Evolutionary conservation across 768 basidiomycete genomes (phyloP), one percentile per base, ranked within the genome.

Genomic region (Trametes gibbosa): DNA sequence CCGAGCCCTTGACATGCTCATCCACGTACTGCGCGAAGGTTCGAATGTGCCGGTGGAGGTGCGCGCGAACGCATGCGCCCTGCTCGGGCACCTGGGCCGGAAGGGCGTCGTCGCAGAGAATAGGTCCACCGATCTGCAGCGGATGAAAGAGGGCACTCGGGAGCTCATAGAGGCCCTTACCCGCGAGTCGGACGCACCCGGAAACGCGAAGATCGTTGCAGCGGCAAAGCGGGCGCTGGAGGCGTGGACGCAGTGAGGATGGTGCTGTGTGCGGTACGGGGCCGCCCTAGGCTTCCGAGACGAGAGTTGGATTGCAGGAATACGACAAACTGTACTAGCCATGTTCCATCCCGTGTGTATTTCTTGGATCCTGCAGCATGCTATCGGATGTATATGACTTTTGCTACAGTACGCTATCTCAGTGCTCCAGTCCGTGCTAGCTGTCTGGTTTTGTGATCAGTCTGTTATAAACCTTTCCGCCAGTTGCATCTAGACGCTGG

Each of bases 61-160:
- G 57, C 83, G 90, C 47, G 76, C 83, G 25, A 94, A 94, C 65
- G 81, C 84, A 17, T 92, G 90, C 68, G 81, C 86, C 7, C 78
- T 94, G 59, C 72, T 94, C 25, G 77, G 82, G 40, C 86, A 90
- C 63, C 68, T 90, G 19, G 80, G 80, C 34, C 80, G 80, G 64
- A 78, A 84, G 65, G 73, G 76, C 3, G 69, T 80, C 9, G 79
- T 79, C 7, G 78, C 79, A 4, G 77, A 80, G 29, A 69, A 68
- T 53, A 66, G 73, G 34, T 54, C 57, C 25, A 58, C 63, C 34
- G 71, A 75, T 58, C 42, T 84, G 55, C 71, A 73, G 24, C 73
- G 70, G 34, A 66, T 91, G 52, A 84, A 85, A 70, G 81, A 79
- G 5, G 72, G 72, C 43, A 74, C 81, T 24, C 71, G 75, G 48